Percentiles rank a stretch among this genome's conserved stretches.
These are phyloP conservation scores for Phytopythium ostracodes DNA, from an alignment of 352 stramenopile genomes.

Conservation along the genomic window DNA sequence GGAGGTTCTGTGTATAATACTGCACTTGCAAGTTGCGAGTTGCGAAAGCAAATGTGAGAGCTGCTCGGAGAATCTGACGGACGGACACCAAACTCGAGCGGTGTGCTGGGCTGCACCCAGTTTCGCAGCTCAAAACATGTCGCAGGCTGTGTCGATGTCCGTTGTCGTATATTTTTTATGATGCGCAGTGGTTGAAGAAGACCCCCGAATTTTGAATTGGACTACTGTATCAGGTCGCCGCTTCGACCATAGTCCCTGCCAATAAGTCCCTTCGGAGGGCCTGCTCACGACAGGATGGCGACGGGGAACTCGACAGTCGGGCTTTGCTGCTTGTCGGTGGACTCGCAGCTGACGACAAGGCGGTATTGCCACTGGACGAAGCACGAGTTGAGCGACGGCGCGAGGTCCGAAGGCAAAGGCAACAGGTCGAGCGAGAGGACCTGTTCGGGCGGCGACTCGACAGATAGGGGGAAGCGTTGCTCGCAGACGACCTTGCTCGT, in stretches of 20 bases:
- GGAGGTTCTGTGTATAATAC: too few relatives aligned
- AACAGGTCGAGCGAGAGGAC: neutral
- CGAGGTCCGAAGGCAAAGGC: neutral
- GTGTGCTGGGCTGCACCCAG: too few relatives aligned
- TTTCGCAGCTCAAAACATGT: too few relatives aligned
- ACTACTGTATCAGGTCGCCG: too few relatives aligned
- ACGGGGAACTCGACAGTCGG: conserved; percentile 3
- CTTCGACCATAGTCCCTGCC: neutral
- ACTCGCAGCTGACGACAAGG: neutral
- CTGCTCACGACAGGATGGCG: neutral
- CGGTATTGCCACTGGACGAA: conserved; percentile 8
- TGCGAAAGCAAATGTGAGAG: too few relatives aligned
- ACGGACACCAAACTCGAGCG: too few relatives aligned
- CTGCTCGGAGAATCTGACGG: too few relatives aligned
- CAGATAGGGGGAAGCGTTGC: neutral
- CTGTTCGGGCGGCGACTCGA: neutral
- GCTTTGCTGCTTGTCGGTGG: neutral
- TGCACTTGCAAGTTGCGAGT: too few relatives aligned
- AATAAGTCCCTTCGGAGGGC: neutral
- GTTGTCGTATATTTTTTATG: too few relatives aligned
- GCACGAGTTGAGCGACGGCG: conserved; percentile 7
- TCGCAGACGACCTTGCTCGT: neutral
- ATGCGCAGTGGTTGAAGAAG: too few relatives aligned
- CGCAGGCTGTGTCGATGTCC: too few relatives aligned
- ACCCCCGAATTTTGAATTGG: too few relatives aligned